Evolutionary conservation across 1,139 yeast species (phyloP), one percentile per base, ranked within the genome.

Genomic region (Scheffersomyces cryptocercus): DNA sequence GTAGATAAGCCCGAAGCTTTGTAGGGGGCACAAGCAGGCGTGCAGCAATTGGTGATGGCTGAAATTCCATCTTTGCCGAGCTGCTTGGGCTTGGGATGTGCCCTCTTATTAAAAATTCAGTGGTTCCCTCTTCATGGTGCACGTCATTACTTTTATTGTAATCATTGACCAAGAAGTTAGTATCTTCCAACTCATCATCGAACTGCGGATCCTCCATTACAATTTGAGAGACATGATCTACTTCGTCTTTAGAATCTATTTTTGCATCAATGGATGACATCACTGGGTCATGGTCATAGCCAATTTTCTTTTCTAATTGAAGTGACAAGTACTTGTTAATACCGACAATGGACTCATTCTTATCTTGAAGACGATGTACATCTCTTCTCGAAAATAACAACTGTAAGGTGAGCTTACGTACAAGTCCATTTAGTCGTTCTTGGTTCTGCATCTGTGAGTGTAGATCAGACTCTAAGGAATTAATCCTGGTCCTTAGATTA

Each of bases 61-160:
- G 26, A 5, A 20, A 20, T 20, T 20, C 26, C 26, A 20, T 6
- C 26, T 20, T 20, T 20, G 26, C 26, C 26, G 26, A 20, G 8
- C 26, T 20, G 26, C 26, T 20, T 20, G 26, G 26, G 8, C 8
- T 7, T 20, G 26, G 26, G 32, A 15, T 14, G 15, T 29, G 11
- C 13, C 44, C 44, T 10, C 39, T 37, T 28, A 48, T 48, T 36
- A 48, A 41, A 28, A 38, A 37, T 13, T 44, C 49, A 4, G 51
- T 48, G 8, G 50, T 42, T 32, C 35, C 43, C 16, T 43, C 46
- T 24, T 13, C 37, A 31, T 20, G 26, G 26, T 20, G 26, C 26
- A 5, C 26, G 26, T 20, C 8, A 20, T 20, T 5, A 7, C 3
- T 20, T 20, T 7, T 5, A 8, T 20, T 20, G 26, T 20, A 20